Conservation (phyloP, 495 filamentous ascomycete species). For the Bryoglossum gracile region DNA sequence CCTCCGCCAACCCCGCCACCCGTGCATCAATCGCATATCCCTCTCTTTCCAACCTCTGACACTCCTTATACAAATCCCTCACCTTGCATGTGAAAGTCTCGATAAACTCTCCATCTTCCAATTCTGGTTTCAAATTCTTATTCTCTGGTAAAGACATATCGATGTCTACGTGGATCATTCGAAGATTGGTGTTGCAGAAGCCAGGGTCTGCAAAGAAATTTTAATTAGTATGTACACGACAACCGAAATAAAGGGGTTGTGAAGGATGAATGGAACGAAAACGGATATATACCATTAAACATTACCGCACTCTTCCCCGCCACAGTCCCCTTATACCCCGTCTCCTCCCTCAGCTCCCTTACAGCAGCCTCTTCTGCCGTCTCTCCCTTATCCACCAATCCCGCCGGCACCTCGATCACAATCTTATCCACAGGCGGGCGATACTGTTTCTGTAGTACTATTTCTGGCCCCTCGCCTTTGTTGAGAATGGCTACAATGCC, state of each 20-base stretch:
- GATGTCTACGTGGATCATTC: constrained; percentile 74
- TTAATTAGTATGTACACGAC: constrained; percentile 15
- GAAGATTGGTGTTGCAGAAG: constrained; percentile 84
- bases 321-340: constrained; percentile 73
- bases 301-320: constrained; percentile 65
- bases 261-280: neutral
- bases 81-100: constrained; percentile 73
- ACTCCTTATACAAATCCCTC: constrained; percentile 56
- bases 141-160: constrained; percentile 68
- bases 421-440: constrained; percentile 74
- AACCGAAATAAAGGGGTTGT: neutral
- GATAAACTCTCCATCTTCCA: constrained; percentile 89
- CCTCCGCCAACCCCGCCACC: constrained; percentile 77
- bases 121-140: constrained; percentile 56
- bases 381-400: constrained; percentile 76
- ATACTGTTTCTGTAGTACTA: constrained; percentile 84
- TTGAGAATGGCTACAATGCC: constrained; percentile 84
- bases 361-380: constrained; percentile 72
- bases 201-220: constrained; percentile 47
- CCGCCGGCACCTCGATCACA: constrained; percentile 79
- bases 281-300: constrained; percentile 59
- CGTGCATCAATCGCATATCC: constrained; percentile 83
- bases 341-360: constrained; percentile 90
- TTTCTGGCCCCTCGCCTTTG: constrained; percentile 57
- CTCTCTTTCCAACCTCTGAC: constrained; percentile 58